Base-by-base conservation (phyloP, 1,139 yeast genomes). In the Nadsonia starkeyi-henricii region DNA sequence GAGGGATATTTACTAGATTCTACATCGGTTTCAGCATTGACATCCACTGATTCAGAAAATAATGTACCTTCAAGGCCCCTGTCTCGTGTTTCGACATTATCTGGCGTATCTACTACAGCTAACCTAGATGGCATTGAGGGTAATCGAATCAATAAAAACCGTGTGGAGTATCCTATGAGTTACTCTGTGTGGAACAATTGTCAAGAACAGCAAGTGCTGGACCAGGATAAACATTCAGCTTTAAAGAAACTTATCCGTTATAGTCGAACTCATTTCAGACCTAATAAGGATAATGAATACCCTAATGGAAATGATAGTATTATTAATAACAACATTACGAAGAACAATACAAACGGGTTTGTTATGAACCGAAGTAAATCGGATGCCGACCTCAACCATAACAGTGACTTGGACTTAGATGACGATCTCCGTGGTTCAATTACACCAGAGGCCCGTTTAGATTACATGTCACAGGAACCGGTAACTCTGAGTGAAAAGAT, bases 101-200 rank as follows among this genome's bases (percentile, higher is more conserved):
- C 85, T 1, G 80, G 83, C 47, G 62, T 80, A 36, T 79, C 85
- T 0, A 79, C 81, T 20, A 79, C 83, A 1, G 86, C 86, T 13
- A 79, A 84, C 26, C 80, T 80, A 57, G 86, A 81, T 58, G 86
- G 86, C 0, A 63, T 79, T 7, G 85, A 80, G 60, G 86, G 86
- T 1, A 74, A 77, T 55, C 64, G 73, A 48, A 67, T 77, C 39
- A 33, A 12, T 33, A 33, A 33, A 46, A 78, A 74, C 55, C 65
- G 77, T 51, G 53, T 58, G n/a, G 71, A 70, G 2, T 70, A 68
- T 41, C 71, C 71, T 7, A 62, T 64, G 19, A 59, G 58, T 8
- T 60, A 58, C 48, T 45, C 54, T 8, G 49, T 52, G 17, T 60
- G 62, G 63, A 43, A 53, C 21, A 50, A 51, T n/a, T 33, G 39